Conservation (phyloP, 1,284 basidiomycete species). For the Xerocomus amazonicus region DNA sequence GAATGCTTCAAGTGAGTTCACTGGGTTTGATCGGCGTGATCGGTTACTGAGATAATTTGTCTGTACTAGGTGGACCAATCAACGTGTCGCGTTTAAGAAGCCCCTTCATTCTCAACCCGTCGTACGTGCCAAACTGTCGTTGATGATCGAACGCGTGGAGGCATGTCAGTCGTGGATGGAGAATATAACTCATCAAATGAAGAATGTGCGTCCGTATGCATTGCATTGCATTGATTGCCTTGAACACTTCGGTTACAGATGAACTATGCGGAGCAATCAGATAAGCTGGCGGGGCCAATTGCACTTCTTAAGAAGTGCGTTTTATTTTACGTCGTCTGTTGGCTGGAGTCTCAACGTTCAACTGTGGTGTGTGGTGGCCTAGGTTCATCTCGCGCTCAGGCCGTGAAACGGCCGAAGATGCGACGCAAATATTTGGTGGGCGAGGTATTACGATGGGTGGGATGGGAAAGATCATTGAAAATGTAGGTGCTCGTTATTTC, state of each 20-base stretch:
- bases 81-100: conserved; percentile 85
- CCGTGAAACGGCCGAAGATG: conserved; percentile 70
- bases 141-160: conserved; percentile 89
- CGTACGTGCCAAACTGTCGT: conserved; percentile 82
- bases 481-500: conserved; percentile 37
- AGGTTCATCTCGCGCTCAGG: conserved; percentile 67
- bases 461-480: conserved; percentile 66
- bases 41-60: conserved; percentile 1
- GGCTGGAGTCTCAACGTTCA: background rate
- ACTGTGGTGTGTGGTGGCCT: conserved; percentile 7
- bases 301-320: conserved; percentile 68
- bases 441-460: conserved; percentile 57
- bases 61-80: conserved; percentile 66
- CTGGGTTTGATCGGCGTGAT: background rate
- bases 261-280: conserved; percentile 78
- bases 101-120: conserved; percentile 90
- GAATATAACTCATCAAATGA: conserved; percentile 88
- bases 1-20: conserved; percentile 68
- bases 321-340: background rate
- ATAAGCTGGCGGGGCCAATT: conserved; percentile 71
- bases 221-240: background rate
- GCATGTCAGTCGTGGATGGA: conserved; percentile 90
- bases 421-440: conserved; percentile 62
- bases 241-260: conserved; percentile 44
- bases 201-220: conserved; percentile 55